Evolutionary conservation across 2,329 filamentous ascomycete species (phyloP).

Genomic region (Aspergillus versicolor): DNA sequence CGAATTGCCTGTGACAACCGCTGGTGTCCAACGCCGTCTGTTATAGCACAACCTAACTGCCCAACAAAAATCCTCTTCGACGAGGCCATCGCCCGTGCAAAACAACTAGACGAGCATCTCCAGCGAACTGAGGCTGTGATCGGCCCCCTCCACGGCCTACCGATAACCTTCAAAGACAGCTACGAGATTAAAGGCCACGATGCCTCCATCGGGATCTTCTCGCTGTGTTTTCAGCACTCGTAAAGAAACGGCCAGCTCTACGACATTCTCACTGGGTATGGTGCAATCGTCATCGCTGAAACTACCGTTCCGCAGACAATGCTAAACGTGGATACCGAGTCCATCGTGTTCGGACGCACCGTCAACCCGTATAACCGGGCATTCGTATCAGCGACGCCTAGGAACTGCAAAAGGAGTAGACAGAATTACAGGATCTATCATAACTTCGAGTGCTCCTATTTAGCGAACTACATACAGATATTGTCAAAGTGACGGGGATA

Average conservation of each 20-base stretch:
- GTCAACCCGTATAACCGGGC: neutral
- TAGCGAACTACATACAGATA: neutral
- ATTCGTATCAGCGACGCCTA: neutral
- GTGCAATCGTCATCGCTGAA: neutral
- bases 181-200: neutral
- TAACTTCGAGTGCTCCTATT: neutral
- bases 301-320: neutral
- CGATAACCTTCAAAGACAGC: slow-evolving; percentile 2
- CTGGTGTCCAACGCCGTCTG: too few relatives aligned
- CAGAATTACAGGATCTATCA: neutral
- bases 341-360: neutral
- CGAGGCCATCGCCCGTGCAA: neutral
- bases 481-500: neutral
- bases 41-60: too few relatives aligned
- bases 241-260: neutral
- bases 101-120: neutral
- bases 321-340: neutral
- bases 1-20: too few relatives aligned
- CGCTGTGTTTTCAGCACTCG: neutral
- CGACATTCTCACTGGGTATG: neutral
- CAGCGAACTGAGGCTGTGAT: neutral
- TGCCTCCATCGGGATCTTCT: neutral
- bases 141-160: neutral
- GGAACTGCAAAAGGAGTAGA: neutral
- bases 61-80: neutral